Base-by-base conservation (phyloP, 2,329 filamentous ascomycete genomes). In the Aureobasidium sp. region DNA sequence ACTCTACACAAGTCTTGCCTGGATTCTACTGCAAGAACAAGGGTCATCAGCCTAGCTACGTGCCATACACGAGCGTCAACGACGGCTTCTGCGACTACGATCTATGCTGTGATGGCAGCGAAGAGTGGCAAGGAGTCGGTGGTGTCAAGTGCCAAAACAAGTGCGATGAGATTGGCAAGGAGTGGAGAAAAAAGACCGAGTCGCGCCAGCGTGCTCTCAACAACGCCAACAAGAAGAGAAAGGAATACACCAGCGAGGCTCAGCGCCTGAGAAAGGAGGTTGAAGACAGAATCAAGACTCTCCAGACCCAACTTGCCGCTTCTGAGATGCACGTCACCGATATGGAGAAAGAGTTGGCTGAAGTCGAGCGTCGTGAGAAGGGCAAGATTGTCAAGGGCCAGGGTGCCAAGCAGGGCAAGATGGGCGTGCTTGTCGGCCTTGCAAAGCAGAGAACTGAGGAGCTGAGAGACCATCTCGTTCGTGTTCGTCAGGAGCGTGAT, bases 1-100 rank as follows among this genome's bases (percentile, higher is more conserved):
- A 91, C 68, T 82, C 83, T 1, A 84, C 83, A 1, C 81, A 85
- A 61, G 86, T 86, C 4, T 82, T 99, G 1, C 93, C 92, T 0
- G 94, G 94, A 4, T 99, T 93, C 78, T 97, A 96, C 83, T 99
- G 94, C 78, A 88, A 88, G 72, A 99, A 99, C 75, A 89, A 90
- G 70, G 92, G 92, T 44, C 93, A 97, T 74, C 79, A 87, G 49
- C 90, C 92, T 8, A 78, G 82, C 58, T 97, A 97, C 69, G 78
- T 97, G 4, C 90, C 92, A 0, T 96, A 96, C 73, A 83, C 86
- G 62, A 89, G 86, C 68, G 89, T 99, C 70, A 97, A 99, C 70
- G 94, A 99, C 68, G 94, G 94, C 21, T 85, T 95, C 55, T 99
- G 94, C 77, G 94, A 99, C 74, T 93, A 97, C 75, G 90, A 97